Base-by-base conservation (phyloP, 2,329 filamentous ascomycete genomes). In the Penicillium psychrosexuale region DNA sequence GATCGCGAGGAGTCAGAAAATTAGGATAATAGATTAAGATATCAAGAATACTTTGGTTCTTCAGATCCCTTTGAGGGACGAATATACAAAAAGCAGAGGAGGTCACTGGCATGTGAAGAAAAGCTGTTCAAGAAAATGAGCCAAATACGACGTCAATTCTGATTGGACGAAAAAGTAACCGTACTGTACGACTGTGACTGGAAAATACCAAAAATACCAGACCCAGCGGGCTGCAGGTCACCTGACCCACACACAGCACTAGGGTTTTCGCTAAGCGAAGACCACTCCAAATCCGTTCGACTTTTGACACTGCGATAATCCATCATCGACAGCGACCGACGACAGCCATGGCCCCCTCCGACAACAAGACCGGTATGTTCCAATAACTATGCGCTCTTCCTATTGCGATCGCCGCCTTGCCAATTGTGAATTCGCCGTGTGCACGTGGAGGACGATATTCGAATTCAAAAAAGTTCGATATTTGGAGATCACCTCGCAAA, bases 341-440 rank as follows among this genome's bases (percentile, higher is more conserved):
- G 73, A 75, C 72, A 76, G 73, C 73, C 69, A 77, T 77, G 75
- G 75, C 75, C 67, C 76, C 76, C 66, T 75, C 75, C 66, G 47
- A 55, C 52, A 77, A 68, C 68, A 78, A 78, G 73, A 75, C 77
- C 75, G 74, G 77, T 79, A 71, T 62, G 71, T 62, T 55, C 39
- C 39, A 49, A 56, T 54, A 50, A 53, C 38, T 57, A 50, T 55
- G 61, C 48, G 54, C 48, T 49, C 39, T 47, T 58, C 53, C 45
- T 59, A 68, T 62, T 55, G 74, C 76, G 80, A 84, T 84, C 56
- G 48, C 49, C 40, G 34, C 44, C 38, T 48, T 55, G 45, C 39
- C 56, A 53, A 63, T 59, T 62, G 54, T 63, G 60, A 65, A 59
- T 50, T 55, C 57, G 55, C 49, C 53, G 46, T 60, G 60, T 62